phyloP scores from a whole-genome alignment of 2,329 filamentous ascomycete species.

The Pestalotiopsis sp. region DNA sequence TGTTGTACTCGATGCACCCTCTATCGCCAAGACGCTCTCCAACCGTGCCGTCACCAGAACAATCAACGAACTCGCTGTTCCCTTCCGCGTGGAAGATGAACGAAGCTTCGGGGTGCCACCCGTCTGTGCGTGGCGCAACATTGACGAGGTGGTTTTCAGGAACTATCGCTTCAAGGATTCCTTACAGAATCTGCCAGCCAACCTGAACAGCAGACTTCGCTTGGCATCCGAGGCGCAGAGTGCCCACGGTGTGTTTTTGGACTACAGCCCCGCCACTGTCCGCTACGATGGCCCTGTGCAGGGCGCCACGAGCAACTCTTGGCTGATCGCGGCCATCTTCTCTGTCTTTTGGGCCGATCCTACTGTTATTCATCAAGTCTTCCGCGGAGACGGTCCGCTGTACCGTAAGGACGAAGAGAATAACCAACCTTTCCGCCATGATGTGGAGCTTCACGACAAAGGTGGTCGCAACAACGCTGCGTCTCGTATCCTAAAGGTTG shows the following conservation, averaged over 20 bases:
- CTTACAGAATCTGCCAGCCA: constrained; percentile 30
- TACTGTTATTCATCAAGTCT: constrained; percentile 37
- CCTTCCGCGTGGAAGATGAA: constrained; percentile 32
- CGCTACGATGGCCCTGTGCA: constrained; percentile 43
- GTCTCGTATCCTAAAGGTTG: constrained; percentile 39
- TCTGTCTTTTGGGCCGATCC: constrained; percentile 45
- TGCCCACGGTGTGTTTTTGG: neutral
- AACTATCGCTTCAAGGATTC: constrained; percentile 11
- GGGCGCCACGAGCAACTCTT: constrained; percentile 41
- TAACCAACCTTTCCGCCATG: constrained; percentile 18
- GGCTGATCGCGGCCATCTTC: constrained; percentile 44
- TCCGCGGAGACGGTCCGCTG: constrained; percentile 16
- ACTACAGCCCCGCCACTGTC: constrained; percentile 21
- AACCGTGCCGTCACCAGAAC: constrained; percentile 39
- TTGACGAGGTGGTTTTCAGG: constrained; percentile 36
- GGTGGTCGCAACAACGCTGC: constrained; percentile 40
- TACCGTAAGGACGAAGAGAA: constrained; percentile 19
- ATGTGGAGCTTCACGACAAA: constrained; percentile 43
- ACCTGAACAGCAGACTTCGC: constrained; percentile 27
- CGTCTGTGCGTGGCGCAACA: constrained; percentile 41
- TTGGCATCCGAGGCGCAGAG: constrained; percentile 12
- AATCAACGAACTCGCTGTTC: constrained; percentile 41
- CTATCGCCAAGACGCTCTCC: constrained; percentile 35
- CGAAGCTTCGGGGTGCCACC: constrained; percentile 35
- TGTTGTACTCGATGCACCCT: constrained; percentile 36